These are phyloP conservation scores for Azolla pinnata DNA, from an alignment of 75 land plant genomes.

Conservation along the genomic window DNA sequence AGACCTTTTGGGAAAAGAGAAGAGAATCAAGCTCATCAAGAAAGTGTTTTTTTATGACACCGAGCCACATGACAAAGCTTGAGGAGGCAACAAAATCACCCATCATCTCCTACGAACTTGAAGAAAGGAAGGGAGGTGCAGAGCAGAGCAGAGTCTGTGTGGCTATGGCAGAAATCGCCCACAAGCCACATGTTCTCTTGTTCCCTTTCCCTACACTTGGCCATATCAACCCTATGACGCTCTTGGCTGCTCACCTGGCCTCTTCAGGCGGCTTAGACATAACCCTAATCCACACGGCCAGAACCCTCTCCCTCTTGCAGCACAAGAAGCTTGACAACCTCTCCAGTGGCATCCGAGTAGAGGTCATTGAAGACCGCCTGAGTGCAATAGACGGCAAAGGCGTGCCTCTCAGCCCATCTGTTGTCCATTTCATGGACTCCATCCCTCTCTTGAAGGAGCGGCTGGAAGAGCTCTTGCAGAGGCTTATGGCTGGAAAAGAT, in stretches of 20 bases:
- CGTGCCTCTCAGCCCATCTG: background rate
- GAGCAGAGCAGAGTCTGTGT: too few species aligned
- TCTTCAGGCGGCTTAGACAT: background rate
- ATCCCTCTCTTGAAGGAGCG: background rate
- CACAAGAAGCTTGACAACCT: background rate
- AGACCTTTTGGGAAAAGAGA: too few species aligned
- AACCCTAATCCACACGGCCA: background rate
- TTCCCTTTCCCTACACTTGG: conserved; percentile 39
- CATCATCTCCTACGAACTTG: too few species aligned
- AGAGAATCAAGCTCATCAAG: too few species aligned
- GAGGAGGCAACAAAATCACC: too few species aligned
- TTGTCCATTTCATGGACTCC: background rate
- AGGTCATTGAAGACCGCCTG: background rate
- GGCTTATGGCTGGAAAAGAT: too few species aligned
- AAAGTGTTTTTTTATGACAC: too few species aligned
- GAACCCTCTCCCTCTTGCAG: background rate
- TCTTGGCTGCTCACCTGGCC: conserved; percentile 33
- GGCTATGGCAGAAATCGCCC: background rate
- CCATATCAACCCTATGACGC: conserved; percentile 43
- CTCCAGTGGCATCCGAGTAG: background rate
- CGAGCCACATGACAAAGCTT: too few species aligned
- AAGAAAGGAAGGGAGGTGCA: too few species aligned
- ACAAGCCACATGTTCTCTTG: conserved; percentile 17
- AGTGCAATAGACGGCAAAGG: background rate
- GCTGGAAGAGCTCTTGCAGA: background rate